A percentile compares a stretch with the other conserved stretches of the same genome.
These are phyloP conservation scores for Trichoderma brevicompactum DNA, from an alignment of 2,329 filamentous ascomycete genomes.

Conservation along the genomic window DNA sequence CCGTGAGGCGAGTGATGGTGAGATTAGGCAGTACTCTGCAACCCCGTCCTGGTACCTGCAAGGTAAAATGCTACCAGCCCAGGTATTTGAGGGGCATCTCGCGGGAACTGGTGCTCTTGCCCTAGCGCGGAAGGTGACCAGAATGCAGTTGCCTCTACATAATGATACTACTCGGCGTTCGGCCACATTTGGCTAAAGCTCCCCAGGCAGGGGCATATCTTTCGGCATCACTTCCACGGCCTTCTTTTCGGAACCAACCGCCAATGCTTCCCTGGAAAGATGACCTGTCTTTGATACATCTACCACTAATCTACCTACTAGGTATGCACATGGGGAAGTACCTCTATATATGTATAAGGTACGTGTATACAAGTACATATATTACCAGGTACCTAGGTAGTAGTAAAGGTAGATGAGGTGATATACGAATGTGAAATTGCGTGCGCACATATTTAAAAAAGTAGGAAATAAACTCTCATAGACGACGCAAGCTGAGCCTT, in stretches of 20 bases:
- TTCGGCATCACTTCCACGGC: background rate
- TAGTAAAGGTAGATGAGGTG: too few species aligned
- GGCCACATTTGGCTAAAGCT: constrained; percentile 1
- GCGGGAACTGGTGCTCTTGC: background rate
- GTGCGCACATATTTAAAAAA: too few species aligned
- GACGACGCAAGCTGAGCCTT: too few species aligned
- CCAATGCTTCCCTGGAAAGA: too few species aligned
- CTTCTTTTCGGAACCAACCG: background rate
- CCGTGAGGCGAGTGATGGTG: background rate
- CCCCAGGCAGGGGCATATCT: background rate
- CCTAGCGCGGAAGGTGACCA: constrained; percentile 21
- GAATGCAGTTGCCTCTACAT: constrained; percentile 21
- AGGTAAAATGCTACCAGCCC: background rate
- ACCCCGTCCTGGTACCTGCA: background rate
- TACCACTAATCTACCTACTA: background rate
- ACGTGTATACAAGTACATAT: too few species aligned
- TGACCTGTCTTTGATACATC: too few species aligned
- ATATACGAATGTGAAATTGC: too few species aligned
- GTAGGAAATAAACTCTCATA: too few species aligned
- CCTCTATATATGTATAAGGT: too few species aligned
- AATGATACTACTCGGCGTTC: constrained; percentile 9
- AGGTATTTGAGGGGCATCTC: constrained; percentile 4
- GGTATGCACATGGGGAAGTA: too few species aligned
- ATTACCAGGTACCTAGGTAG: too few species aligned
- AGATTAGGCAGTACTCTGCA: background rate